These are phyloP conservation scores for Suhomyces bolitotheri DNA, from an alignment of 1,139 yeast genomes.

Conservation along the genomic window DNA sequence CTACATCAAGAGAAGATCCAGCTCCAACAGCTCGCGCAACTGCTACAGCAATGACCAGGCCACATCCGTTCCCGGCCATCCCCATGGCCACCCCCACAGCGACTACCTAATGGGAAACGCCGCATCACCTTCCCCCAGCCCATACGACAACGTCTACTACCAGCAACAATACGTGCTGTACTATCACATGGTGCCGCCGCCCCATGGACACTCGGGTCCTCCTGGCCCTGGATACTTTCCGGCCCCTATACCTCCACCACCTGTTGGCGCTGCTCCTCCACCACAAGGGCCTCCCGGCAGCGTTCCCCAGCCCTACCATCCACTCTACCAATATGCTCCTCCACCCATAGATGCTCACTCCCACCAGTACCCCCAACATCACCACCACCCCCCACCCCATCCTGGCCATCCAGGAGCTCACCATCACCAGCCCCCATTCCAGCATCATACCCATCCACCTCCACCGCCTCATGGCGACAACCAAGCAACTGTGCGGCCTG, in stretches of 20 bases:
- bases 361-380: conserved; percentile 1
- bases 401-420: conserved; percentile 5
- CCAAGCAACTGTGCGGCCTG: not conserved
- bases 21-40: conserved; percentile 25
- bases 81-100: conserved; percentile 2
- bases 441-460: conserved; percentile 5
- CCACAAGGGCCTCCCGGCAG: not conserved
- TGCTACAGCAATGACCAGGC: conserved; percentile 11
- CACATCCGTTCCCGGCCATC: conserved; percentile 11
- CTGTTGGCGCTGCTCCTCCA: not conserved
- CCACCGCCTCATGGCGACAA: not conserved
- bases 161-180: conserved; percentile 13
- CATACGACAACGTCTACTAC: conserved; percentile 10
- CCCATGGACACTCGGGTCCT: conserved; percentile 1
- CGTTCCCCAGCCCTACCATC: not conserved
- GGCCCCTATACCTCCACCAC: not conserved
- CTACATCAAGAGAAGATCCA: conserved; percentile 66
- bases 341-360: not conserved
- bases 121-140: conserved; percentile 8
- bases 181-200: conserved; percentile 9
- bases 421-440: conserved; percentile 2
- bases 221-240: conserved; percentile 3
- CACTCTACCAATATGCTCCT: not conserved
- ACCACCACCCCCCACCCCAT: not conserved
- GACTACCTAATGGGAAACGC: conserved; percentile 12